A percentile compares a stretch with the other conserved stretches of the same genome.
Conservation (phyloP, 495 filamentous ascomycete genomes). For the Aspergillus ellipticus region DNA sequence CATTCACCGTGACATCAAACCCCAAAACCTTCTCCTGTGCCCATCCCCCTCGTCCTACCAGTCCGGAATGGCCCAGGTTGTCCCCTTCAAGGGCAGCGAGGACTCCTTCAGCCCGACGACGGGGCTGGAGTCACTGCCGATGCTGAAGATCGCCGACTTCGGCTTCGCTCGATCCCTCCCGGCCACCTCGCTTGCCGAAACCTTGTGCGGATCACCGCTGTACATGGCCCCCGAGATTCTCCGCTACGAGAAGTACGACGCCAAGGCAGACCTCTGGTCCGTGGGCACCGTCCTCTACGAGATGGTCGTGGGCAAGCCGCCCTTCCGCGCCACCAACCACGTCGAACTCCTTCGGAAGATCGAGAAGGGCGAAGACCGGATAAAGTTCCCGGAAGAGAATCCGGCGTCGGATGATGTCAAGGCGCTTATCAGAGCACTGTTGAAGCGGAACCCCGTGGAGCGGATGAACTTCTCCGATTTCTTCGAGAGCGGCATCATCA, state of each 20-base stretch:
- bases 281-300: slow-evolving; percentile 93
- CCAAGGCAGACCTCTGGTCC: slow-evolving; percentile 96
- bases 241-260: slow-evolving; percentile 95
- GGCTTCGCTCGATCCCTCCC: slow-evolving; percentile 92
- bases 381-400: slow-evolving; percentile 73
- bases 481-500: slow-evolving; percentile 71
- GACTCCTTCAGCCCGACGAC: slow-evolving; percentile 75
- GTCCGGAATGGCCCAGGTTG: slow-evolving; percentile 41
- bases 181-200: slow-evolving; percentile 86
- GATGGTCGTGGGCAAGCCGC: slow-evolving; percentile 87
- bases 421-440: slow-evolving; percentile 68
- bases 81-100: slow-evolving; percentile 62
- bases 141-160: slow-evolving; percentile 97
- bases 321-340: slow-evolving; percentile 89
- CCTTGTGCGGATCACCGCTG: slow-evolving; percentile 92
- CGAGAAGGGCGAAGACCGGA: slow-evolving; percentile 76
- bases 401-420: slow-evolving; percentile 75
- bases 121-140: slow-evolving; percentile 82
- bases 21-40: slow-evolving; percentile 89
- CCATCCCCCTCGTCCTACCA: slow-evolving; percentile 69
- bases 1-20: slow-evolving; percentile 96
- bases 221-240: slow-evolving; percentile 99
- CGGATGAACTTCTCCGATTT: slow-evolving; percentile 79
- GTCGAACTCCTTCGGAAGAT: slow-evolving; percentile 91
- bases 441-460: slow-evolving; percentile 82